Evolutionary conservation across 805 yeast species (phyloP).

Genomic region (Ogataea nitratoaversa): DNA sequence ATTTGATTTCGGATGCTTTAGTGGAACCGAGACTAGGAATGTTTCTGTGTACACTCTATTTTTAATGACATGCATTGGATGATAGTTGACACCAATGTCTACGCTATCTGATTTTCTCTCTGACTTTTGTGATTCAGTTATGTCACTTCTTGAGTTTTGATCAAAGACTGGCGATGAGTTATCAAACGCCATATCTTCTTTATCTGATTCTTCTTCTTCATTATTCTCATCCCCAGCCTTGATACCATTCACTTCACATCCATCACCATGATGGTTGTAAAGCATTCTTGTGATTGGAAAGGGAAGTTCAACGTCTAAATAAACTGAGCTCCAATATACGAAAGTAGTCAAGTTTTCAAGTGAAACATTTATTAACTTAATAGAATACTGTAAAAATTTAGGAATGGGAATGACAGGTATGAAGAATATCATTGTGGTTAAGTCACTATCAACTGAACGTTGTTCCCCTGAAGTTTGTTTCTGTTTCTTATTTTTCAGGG

Average conservation of each 20-base stretch:
- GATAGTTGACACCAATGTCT: slow-evolving; percentile 9
- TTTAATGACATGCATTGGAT: too few relatives aligned
- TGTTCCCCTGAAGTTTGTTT: neutral
- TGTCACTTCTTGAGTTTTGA: too few relatives aligned
- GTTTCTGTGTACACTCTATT: slow-evolving; percentile 3
- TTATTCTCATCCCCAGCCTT: slow-evolving; percentile 1
- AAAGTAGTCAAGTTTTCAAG: slow-evolving; percentile 19
- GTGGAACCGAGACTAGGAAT: slow-evolving; percentile 7
- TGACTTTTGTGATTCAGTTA: too few relatives aligned
- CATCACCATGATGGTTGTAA: too few relatives aligned
- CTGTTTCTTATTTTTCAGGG: slow-evolving; percentile 4
- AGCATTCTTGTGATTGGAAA: slow-evolving; percentile 15
- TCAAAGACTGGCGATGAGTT: too few relatives aligned
- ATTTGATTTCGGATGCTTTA: slow-evolving; percentile 5
- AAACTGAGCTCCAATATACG: slow-evolving; percentile 11
- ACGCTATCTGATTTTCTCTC: too few relatives aligned
- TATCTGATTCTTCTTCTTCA: neutral
- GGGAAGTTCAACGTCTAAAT: slow-evolving; percentile 18
- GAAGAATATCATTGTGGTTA: slow-evolving; percentile 16
- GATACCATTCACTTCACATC: too few relatives aligned
- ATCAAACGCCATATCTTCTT: too few relatives aligned
- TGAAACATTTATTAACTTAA: slow-evolving; percentile 20
- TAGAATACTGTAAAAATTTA: slow-evolving; percentile 16
- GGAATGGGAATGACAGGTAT: slow-evolving; percentile 25
- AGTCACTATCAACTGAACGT: slow-evolving; percentile 1